A percentile compares a stretch with the other conserved stretches of the same genome.
phyloP scores from a whole-genome alignment of 768 basidiomycete genomes.

The Leccinellum luteum region DNA sequence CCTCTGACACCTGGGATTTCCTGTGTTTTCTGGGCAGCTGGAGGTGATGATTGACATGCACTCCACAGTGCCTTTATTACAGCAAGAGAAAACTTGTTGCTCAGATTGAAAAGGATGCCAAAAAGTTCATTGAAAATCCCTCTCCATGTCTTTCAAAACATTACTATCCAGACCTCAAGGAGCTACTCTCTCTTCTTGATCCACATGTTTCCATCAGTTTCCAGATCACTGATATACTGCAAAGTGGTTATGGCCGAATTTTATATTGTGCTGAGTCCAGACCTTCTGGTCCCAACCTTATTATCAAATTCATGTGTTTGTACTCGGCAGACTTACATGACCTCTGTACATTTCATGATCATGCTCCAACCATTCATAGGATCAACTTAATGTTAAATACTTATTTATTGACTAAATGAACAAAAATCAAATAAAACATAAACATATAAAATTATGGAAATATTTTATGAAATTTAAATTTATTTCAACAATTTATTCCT shows the following conservation, averaged over 20 bases:
- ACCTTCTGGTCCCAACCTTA: not conserved
- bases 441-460: no score
- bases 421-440: no score
- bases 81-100: not conserved
- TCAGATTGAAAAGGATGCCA: not conserved
- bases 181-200: not conserved
- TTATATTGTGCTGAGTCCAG: no score
- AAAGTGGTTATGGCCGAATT: no score
- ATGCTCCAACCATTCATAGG: not conserved
- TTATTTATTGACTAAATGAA: no score
- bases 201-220: not conserved
- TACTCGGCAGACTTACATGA: not conserved
- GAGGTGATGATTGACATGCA: not conserved
- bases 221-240: not conserved
- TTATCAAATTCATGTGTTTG: not conserved
- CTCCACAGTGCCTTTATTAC: not conserved
- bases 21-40: not conserved
- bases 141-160: not conserved
- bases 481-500: no score
- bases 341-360: not conserved
- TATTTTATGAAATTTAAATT: no score
- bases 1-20: not conserved
- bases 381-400: no score
- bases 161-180: not conserved
- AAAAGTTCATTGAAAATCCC: not conserved